Percentiles rank a stretch among this genome's conserved stretches.
Conservation (phyloP, 116 monocot species). For the Cymodocea nodosa region DNA sequence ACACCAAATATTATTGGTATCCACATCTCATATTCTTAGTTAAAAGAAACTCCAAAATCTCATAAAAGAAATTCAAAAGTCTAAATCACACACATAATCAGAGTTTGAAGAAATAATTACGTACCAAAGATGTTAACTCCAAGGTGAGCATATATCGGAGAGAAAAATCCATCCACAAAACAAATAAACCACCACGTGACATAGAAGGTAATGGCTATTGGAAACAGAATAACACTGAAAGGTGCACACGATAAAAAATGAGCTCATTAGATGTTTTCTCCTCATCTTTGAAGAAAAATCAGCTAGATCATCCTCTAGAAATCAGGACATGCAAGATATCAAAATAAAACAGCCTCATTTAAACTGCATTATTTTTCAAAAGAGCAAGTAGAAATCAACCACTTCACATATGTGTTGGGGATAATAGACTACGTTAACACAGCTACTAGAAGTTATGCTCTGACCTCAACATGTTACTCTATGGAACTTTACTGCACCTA, state of each 20-base stretch:
- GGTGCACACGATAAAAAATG: background rate
- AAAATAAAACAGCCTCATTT: background rate
- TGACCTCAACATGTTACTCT: too few relatives aligned
- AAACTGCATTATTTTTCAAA: too few relatives aligned
- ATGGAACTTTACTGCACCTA: too few relatives aligned
- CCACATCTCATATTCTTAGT: too few relatives aligned
- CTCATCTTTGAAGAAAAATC: background rate
- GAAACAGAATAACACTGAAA: conserved; percentile 35
- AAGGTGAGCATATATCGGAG: conserved; percentile 35
- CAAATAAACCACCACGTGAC: conserved; percentile 43
- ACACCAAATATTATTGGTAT: too few relatives aligned
- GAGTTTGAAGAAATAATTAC: conserved; percentile 1
- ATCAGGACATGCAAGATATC: background rate
- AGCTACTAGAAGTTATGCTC: too few relatives aligned
- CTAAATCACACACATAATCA: background rate
- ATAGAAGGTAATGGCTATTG: conserved; percentile 39
- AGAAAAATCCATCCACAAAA: conserved; percentile 40
- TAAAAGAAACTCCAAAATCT: too few relatives aligned
- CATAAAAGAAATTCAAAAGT: too few relatives aligned
- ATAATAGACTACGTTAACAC: too few relatives aligned
- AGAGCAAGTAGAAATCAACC: too few relatives aligned
- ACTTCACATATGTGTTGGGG: too few relatives aligned
- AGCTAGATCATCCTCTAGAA: background rate
- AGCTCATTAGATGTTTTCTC: background rate
- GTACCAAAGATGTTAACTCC: conserved; percentile 37